A percentile compares a stretch with the other conserved stretches of the same genome.
These are phyloP conservation scores for Aspergillus hancockii DNA, from an alignment of 495 filamentous ascomycete species.

Conservation along the genomic window DNA sequence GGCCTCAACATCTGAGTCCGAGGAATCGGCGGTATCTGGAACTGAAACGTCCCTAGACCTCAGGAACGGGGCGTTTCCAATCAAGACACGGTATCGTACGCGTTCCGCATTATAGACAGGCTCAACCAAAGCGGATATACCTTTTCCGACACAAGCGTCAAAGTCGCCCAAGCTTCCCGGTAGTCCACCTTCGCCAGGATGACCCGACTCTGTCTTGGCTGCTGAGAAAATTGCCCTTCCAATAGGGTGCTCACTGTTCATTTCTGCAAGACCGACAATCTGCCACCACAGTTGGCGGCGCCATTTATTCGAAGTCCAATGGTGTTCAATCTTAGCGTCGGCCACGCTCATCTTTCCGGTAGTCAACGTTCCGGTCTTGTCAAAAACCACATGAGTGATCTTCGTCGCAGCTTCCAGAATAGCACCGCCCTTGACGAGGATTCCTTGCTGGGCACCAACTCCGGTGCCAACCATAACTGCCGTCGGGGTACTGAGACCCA, in stretches of 20 bases:
- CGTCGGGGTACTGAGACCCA: constrained; percentile 91
- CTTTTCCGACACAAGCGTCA: constrained; percentile 78
- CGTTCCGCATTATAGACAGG: constrained; percentile 66
- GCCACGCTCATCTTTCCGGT: constrained; percentile 93
- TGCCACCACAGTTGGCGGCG: constrained; percentile 87
- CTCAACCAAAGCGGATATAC: constrained; percentile 80
- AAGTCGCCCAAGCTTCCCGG: constrained; percentile 86
- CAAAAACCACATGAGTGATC: constrained; percentile 92
- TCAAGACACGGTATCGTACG: constrained; percentile 70
- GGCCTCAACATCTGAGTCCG: constrained; percentile 26
- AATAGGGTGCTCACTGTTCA: constrained; percentile 92
- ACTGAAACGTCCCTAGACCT: constrained; percentile 65
- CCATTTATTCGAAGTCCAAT: constrained; percentile 70
- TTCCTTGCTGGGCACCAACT: constrained; percentile 94
- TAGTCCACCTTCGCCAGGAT: constrained; percentile 70
- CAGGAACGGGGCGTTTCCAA: constrained; percentile 82
- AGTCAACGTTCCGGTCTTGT: constrained; percentile 97
- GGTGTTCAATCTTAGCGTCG: constrained; percentile 60
- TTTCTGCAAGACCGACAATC: constrained; percentile 88
- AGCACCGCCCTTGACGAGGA: constrained; percentile 93
- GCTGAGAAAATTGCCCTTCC: constrained; percentile 77
- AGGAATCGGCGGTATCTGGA: constrained; percentile 56
- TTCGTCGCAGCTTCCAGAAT: constrained; percentile 91
- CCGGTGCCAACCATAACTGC: constrained; percentile 99
- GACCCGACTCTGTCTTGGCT: constrained; percentile 71